Base-by-base conservation (phyloP, 2,329 filamentous ascomycete genomes). In the Colletotrichum eremochloae region DNA sequence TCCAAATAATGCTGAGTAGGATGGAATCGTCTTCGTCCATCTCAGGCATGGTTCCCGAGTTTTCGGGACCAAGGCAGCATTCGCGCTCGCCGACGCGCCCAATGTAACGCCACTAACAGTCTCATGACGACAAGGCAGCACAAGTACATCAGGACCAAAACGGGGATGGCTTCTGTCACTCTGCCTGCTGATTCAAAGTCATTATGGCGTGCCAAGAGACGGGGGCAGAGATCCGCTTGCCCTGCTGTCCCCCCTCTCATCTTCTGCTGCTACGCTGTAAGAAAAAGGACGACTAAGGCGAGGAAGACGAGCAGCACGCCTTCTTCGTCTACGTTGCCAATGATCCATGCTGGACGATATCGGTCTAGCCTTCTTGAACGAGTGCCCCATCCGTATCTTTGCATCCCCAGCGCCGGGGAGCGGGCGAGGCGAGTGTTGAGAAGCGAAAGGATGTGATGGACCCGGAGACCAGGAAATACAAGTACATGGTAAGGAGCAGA, bases 31-130 rank as follows among this genome's bases (percentile, higher is more conserved):
- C 29, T 29, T 31, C 29, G 20, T 44, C 36, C 20, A 31, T 42
- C 46, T 65, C 6, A 66, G 52, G 67, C 67, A 69, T 44, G 18
- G 24, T 53, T 63, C 46, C 69, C 58, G 57, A 61, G 58, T 72
- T 42, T 18, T 72, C 69, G 58, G 65, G 65, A 69, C 60, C 58
- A 64, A 68, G 52, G 65, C 66, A 42, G 53, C 68, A 46, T 57
- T 67, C 57, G 40, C 52, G 38, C 50, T 68, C 68, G 44, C 64
- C 57, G 56, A 68, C 57, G 63, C 50, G 64, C 42, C 48, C 46
- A 68, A 71, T 71, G 64, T 71, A 46, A 68, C 64, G n/a, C 14
- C n/a, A 38, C 63, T 15, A 55, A 55, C 33, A 40, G 33, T 63
- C 50, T 71, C 57, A 62, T 52, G 57, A 71, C 68, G 42, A 40